These are phyloP conservation scores for Pontederia paniculata DNA, from an alignment of 176 grass and related monocot genomes.

Conservation along the genomic window DNA sequence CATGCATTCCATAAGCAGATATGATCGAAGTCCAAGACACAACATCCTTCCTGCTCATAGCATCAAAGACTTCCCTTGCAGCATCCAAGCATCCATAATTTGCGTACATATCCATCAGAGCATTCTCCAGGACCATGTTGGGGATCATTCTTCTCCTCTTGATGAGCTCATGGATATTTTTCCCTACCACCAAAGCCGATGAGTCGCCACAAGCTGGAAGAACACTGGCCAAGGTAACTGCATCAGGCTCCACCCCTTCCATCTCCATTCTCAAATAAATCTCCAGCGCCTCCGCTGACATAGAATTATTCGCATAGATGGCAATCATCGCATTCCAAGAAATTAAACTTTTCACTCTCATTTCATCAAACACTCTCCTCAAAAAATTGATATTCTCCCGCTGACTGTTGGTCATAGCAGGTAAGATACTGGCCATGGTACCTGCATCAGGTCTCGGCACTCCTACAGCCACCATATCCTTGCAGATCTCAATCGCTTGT, in stretches of 20 bases:
- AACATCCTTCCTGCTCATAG: conserved; percentile 36
- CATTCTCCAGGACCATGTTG: conserved; percentile 68
- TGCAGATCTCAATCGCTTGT: conserved; percentile 28
- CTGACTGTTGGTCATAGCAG: conserved; percentile 31
- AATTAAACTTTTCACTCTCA: conserved; percentile 36
- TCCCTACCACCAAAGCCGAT: conserved; percentile 49
- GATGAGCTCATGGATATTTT: conserved; percentile 43
- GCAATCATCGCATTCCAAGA: conserved; percentile 81
- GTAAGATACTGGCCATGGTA: conserved; percentile 61
- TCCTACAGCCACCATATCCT: conserved; percentile 26
- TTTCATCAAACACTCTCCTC: conserved; percentile 41
- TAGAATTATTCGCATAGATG: conserved; percentile 47
- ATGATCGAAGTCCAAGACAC: conserved; percentile 73
- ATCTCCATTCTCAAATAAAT: conserved; percentile 56
- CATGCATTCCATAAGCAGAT: conserved; percentile 62
- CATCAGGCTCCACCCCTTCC: conserved; percentile 42
- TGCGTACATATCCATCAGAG: conserved; percentile 67
- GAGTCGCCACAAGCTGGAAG: conserved; percentile 61
- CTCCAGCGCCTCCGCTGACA: conserved; percentile 44
- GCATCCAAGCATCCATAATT: conserved; percentile 61
- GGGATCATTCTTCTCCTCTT: conserved; percentile 43
- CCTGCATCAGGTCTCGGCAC: conserved; percentile 39
- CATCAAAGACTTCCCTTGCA: conserved; percentile 59
- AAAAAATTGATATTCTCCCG: conserved; percentile 18
- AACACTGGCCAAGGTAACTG: conserved; percentile 39